A percentile compares a stretch with the other conserved stretches of the same genome.
These are phyloP conservation scores for Pseudopediastrum boryanum DNA, from an alignment of 139 green algal species.

Conservation along the genomic window DNA sequence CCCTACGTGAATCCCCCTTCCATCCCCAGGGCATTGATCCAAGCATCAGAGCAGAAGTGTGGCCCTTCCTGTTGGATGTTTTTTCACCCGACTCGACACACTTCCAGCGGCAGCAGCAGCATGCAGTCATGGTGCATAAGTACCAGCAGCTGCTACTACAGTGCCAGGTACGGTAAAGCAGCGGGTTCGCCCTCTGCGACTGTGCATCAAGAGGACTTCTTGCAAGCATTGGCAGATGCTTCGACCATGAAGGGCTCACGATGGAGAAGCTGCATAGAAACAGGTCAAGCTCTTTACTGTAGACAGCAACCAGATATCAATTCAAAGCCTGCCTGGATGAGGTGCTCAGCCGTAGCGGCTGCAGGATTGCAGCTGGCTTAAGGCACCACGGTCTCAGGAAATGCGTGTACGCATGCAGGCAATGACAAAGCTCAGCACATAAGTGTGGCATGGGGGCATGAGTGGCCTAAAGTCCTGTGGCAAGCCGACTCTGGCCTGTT, in stretches of 20 bases:
- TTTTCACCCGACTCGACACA: slow-evolving; percentile 31
- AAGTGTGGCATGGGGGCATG: too few relatives aligned
- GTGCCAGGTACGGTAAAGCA: slow-evolving; percentile 43
- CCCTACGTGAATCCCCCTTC: not conserved
- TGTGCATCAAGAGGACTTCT: not conserved
- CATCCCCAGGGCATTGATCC: slow-evolving; percentile 54
- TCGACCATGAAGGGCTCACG: too few relatives aligned
- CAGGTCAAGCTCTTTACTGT: slow-evolving; percentile 20
- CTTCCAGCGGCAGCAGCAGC: slow-evolving; percentile 28
- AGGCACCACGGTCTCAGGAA: too few relatives aligned
- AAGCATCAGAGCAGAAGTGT: slow-evolving; percentile 51
- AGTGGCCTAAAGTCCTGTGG: too few relatives aligned
- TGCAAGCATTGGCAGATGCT: too few relatives aligned
- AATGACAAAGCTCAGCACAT: too few relatives aligned
- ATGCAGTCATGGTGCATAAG: slow-evolving; percentile 49
- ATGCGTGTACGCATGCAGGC: too few relatives aligned
- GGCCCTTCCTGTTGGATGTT: slow-evolving; percentile 71
- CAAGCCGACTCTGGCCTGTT: too few relatives aligned
- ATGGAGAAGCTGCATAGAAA: not conserved
- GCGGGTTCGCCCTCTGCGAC: not conserved
- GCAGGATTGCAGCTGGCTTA: too few relatives aligned
- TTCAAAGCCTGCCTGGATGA: not conserved
- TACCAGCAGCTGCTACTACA: slow-evolving; percentile 54
- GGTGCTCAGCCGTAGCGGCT: not conserved
- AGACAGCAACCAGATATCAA: not conserved